These are phyloP conservation scores for Prunus mongolica DNA, from an alignment of 306 rosid species.

Conservation along the genomic window DNA sequence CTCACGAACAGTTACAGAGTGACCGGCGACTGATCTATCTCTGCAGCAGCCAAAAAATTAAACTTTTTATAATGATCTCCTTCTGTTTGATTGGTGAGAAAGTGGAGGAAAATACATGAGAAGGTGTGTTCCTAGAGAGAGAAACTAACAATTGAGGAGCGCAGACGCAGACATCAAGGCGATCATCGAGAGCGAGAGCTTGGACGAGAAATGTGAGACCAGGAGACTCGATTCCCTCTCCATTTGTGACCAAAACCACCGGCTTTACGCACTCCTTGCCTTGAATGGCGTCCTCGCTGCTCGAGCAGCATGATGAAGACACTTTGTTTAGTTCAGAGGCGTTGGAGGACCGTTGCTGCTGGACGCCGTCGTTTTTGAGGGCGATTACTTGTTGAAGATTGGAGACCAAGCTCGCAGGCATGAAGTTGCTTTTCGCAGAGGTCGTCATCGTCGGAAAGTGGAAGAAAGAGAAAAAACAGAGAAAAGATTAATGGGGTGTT, in stretches of 20 bases:
- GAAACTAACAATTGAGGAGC: constrained; percentile 45
- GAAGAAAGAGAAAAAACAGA: neutral
- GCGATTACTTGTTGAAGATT: constrained; percentile 47
- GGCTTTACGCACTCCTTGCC: constrained; percentile 26
- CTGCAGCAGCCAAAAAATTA: constrained; percentile 21
- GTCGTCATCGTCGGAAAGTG: neutral
- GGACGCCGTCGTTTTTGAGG: constrained; percentile 15
- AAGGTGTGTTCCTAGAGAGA: neutral
- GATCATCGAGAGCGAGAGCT: constrained; percentile 35
- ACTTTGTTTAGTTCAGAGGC: constrained; percentile 18
- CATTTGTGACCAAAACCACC: constrained; percentile 44
- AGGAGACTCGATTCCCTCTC: constrained; percentile 41
- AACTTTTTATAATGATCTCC: neutral
- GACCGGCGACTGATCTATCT: constrained; percentile 44
- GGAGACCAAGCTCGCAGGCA: constrained; percentile 44
- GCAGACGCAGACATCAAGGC: constrained; percentile 39
- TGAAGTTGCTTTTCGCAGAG: constrained; percentile 21
- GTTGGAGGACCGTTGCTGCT: constrained; percentile 6
- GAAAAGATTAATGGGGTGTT: neutral
- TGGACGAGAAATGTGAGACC: constrained; percentile 44
- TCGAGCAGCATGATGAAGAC: neutral
- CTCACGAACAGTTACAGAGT: constrained; percentile 43
- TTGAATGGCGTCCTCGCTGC: neutral
- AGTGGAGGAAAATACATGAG: neutral
- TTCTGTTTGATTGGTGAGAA: neutral